Percentiles rank a stretch among this genome's conserved stretches.
phyloP scores from a whole-genome alignment of 257 asterid species.

The Anisodus tanguticus region DNA sequence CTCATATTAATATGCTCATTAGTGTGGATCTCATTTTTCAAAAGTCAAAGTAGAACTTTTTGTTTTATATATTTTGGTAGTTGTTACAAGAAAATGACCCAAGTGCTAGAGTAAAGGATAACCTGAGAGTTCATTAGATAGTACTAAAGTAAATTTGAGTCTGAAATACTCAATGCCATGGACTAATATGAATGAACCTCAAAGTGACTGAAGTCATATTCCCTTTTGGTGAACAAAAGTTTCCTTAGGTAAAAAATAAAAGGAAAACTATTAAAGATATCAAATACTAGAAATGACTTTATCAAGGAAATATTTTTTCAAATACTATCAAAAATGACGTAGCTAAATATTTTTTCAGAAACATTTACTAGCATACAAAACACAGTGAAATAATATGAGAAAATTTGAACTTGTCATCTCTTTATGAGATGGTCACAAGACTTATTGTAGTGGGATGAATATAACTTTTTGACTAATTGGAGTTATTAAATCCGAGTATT shows the following conservation, averaged over 20 bases:
- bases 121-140: too few species aligned
- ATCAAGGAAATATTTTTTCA: not conserved
- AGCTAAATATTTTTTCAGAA: not conserved
- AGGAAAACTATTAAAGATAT: not conserved
- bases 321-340: not conserved
- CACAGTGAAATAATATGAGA: not conserved
- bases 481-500: too few species aligned
- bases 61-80: not conserved
- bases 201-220: not conserved
- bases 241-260: not conserved
- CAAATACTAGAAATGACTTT: not conserved
- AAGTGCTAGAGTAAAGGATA: too few species aligned
- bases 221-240: not conserved
- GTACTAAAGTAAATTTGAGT: not conserved
- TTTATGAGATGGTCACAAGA: not conserved
- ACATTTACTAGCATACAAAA: not conserved
- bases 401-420: not conserved
- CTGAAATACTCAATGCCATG: not conserved
- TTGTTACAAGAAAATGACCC: not conserved
- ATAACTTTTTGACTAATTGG: too few species aligned
- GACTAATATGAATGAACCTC: not conserved
- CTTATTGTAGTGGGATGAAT: too few species aligned
- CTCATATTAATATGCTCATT: not conserved
- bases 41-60: not conserved
- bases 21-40: not conserved